Evolutionary conservation across 2,329 filamentous ascomycete genomes (phyloP).

Genomic region (Biscogniauxia marginata): DNA sequence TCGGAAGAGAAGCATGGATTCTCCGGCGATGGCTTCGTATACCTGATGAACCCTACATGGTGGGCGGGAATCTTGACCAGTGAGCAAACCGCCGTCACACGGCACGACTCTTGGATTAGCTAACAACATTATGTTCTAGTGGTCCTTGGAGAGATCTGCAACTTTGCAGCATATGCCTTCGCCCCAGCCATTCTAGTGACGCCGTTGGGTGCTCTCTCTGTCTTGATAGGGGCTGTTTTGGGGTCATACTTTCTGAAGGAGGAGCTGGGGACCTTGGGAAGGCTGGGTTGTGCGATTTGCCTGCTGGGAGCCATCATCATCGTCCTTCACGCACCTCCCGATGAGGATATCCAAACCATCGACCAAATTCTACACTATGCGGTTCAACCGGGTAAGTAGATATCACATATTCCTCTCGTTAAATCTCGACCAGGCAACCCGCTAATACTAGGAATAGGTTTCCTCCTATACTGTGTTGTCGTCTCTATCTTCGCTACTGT

Average conservation of each 20-base stretch:
- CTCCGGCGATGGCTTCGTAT: slow-evolving; percentile 93
- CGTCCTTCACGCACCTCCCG: slow-evolving; percentile 92
- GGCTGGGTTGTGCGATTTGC: slow-evolving; percentile 93
- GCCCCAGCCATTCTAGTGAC: slow-evolving; percentile 98
- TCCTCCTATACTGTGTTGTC: slow-evolving; percentile 78
- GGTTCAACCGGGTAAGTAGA: slow-evolving; percentile 74
- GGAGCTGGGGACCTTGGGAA: slow-evolving; percentile 83
- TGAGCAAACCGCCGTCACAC: slow-evolving; percentile 44
- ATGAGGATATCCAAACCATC: slow-evolving; percentile 86
- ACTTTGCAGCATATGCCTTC: slow-evolving; percentile 97
- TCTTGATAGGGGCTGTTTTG: slow-evolving; percentile 90
- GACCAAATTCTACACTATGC: slow-evolving; percentile 91
- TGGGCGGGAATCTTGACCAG: slow-evolving; percentile 91
- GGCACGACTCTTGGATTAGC: background rate
- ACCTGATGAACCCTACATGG: slow-evolving; percentile 93
- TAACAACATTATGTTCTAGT: slow-evolving; percentile 51
- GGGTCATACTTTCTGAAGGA: slow-evolving; percentile 94
- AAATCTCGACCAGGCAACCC: background rate
- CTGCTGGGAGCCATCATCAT: slow-evolving; percentile 96
- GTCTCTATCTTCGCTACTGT: slow-evolving; percentile 82
- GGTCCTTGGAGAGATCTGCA: slow-evolving; percentile 89
- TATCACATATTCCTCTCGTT: slow-evolving; percentile 1
- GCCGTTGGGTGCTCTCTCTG: slow-evolving; percentile 87
- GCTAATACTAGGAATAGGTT: slow-evolving; percentile 57
- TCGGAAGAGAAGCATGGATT: slow-evolving; percentile 91